phyloP scores from a whole-genome alignment of 345 rosid genomes.

The Erucastrum elatum region DNA sequence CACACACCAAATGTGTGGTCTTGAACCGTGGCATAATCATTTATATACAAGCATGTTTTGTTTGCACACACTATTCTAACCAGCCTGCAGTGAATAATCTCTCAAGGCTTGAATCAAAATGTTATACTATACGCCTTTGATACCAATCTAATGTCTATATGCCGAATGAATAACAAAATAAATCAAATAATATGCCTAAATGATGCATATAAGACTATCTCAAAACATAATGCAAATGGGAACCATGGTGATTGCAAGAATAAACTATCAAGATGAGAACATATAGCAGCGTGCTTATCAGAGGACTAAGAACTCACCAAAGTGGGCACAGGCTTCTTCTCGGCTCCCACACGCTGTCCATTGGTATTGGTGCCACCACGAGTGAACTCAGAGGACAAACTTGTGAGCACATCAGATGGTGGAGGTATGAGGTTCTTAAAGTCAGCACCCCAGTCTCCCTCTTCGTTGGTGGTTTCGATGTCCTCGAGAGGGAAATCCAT shows the following conservation, averaged over 20 bases:
- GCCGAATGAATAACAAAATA: background rate
- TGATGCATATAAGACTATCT: background rate
- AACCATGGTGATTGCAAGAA: background rate
- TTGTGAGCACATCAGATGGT: conserved; percentile 51
- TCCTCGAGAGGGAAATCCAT: conserved; percentile 62
- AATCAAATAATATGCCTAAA: background rate
- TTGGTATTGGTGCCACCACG: conserved; percentile 31
- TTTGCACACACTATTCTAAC: background rate
- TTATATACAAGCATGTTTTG: background rate
- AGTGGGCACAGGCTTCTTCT: conserved; percentile 29
- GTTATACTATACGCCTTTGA: background rate
- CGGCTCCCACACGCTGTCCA: conserved; percentile 26
- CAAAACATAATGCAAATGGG: background rate
- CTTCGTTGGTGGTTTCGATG: conserved; percentile 43
- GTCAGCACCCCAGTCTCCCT: conserved; percentile 61
- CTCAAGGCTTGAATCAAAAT: background rate
- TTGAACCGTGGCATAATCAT: background rate
- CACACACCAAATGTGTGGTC: background rate
- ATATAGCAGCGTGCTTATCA: background rate
- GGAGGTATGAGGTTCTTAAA: conserved; percentile 74
- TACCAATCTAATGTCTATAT: background rate
- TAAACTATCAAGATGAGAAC: background rate
- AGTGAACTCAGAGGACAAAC: conserved; percentile 45
- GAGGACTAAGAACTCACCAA: conserved; percentile 47
- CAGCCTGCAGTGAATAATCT: background rate